phyloP scores from a whole-genome alignment of 805 yeast genomes.

The Ogataea ramenticola region DNA sequence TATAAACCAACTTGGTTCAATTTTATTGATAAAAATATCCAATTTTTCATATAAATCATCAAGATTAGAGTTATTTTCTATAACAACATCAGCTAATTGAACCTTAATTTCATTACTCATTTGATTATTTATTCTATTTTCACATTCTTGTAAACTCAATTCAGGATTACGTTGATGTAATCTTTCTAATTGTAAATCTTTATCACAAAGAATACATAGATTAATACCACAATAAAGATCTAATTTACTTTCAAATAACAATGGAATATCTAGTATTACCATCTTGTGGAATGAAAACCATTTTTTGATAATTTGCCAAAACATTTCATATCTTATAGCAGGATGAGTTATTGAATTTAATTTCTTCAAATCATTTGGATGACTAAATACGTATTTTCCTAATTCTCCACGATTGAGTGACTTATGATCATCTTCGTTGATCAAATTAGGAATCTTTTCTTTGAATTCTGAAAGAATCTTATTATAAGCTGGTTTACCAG shows the following conservation, averaged over 20 bases:
- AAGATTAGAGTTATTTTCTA: constrained; percentile 51
- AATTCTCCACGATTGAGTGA: constrained; percentile 63
- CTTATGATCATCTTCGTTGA: constrained; percentile 33
- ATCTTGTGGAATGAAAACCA: constrained; percentile 53
- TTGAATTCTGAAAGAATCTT: constrained; percentile 57
- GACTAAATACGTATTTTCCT: constrained; percentile 73
- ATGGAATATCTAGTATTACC: constrained; percentile 83
- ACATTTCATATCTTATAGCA: constrained; percentile 65
- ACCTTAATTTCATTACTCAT: constrained; percentile 57
- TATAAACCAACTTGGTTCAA: constrained; percentile 30
- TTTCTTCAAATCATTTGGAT: constrained; percentile 46
- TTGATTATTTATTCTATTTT: constrained; percentile 68
- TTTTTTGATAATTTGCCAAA: constrained; percentile 43
- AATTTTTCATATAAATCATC: constrained; percentile 37
- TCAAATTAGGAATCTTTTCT: constrained; percentile 42
- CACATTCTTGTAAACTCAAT: constrained; percentile 57
- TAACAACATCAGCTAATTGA: constrained; percentile 52
- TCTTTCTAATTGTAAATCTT: constrained; percentile 53
- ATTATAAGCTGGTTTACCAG: constrained; percentile 66
- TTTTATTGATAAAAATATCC: constrained; percentile 28
- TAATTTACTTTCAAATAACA: constrained; percentile 75
- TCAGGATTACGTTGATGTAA: constrained; percentile 62
- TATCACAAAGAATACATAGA: constrained; percentile 59
- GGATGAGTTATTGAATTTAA: constrained; percentile 85
- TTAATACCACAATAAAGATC: constrained; percentile 64